Conservation (phyloP, 805 yeast genomes). For the Danielia oregonensis region DNA sequence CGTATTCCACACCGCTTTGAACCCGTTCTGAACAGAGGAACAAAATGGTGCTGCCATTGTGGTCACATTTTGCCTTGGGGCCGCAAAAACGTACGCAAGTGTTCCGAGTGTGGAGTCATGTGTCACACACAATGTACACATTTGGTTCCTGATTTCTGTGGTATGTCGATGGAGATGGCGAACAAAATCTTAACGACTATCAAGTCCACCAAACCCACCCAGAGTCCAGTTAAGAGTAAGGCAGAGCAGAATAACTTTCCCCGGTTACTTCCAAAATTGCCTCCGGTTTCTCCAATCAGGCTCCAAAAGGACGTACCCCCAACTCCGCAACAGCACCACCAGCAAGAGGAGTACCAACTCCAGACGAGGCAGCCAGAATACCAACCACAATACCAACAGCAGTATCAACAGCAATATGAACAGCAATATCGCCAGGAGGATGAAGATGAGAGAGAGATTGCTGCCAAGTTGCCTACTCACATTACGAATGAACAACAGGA, state of each 20-base stretch:
- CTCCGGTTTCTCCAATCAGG: not conserved
- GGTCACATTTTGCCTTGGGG: constrained; percentile 97
- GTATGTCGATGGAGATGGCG: constrained; percentile 97
- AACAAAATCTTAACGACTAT: constrained; percentile 83
- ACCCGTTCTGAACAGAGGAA: constrained; percentile 87
- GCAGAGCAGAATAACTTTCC: not conserved
- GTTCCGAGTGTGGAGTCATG: constrained; percentile 91
- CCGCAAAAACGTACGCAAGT: constrained; percentile 84
- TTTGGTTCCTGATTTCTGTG: constrained; percentile 96
- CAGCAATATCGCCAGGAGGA: constrained; percentile 5
- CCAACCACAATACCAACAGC: constrained; percentile 2
- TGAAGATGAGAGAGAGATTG: constrained; percentile 11
- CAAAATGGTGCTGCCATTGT: constrained; percentile 99
- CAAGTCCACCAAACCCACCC: constrained; percentile 50
- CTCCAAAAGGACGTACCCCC: too few species aligned
- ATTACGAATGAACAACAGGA: constrained; percentile 23
- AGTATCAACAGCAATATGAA: constrained; percentile 5
- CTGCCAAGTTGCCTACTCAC: constrained; percentile 27
- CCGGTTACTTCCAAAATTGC: not conserved
- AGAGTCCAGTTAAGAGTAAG: constrained; percentile 1
- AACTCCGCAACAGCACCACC: too few species aligned
- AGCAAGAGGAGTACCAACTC: constrained; percentile 1
- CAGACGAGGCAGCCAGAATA: not conserved
- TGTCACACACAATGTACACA: constrained; percentile 92
- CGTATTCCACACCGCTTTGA: constrained; percentile 96